Percentiles rank a stretch among this genome's conserved stretches.
phyloP scores from a whole-genome alignment of 2,329 filamentous ascomycete species.

The Xylogone sp. region DNA sequence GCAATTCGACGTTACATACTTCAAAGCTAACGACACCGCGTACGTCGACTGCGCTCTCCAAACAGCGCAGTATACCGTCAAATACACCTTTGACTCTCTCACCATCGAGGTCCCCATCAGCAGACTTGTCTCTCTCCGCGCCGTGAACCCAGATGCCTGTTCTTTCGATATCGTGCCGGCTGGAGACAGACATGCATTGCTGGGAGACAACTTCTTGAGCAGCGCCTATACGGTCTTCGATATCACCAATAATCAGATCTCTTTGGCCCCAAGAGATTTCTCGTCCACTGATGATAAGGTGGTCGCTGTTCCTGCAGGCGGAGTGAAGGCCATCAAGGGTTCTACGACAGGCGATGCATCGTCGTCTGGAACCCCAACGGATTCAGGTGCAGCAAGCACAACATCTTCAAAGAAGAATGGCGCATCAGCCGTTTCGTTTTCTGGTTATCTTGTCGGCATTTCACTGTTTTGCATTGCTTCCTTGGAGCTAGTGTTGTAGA shows the following conservation, averaged over 20 bases:
- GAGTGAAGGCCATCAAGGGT: background rate
- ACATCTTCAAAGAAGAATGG: no score
- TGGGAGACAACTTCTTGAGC: slow-evolving; percentile 55
- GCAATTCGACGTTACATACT: slow-evolving; percentile 50
- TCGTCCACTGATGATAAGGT: background rate
- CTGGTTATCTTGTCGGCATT: no score
- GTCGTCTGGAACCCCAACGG: no score
- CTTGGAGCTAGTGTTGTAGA: no score
- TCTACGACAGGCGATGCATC: no score
- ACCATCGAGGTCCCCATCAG: slow-evolving; percentile 48
- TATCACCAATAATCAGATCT: slow-evolving; percentile 45
- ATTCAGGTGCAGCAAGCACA: no score
- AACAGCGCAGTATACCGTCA: slow-evolving; percentile 22
- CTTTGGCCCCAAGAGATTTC: slow-evolving; percentile 32
- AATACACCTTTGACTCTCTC: slow-evolving; percentile 50
- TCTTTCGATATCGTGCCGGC: slow-evolving; percentile 48
- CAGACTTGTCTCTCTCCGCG: slow-evolving; percentile 33
- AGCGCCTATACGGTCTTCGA: slow-evolving; percentile 57
- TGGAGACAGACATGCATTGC: slow-evolving; percentile 29
- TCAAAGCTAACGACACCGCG: slow-evolving; percentile 30
- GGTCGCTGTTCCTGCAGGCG: background rate
- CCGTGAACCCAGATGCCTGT: slow-evolving; percentile 28
- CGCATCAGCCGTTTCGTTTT: no score
- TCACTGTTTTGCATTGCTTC: no score
- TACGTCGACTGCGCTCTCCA: slow-evolving; percentile 39